Evolutionary conservation across 2,329 filamentous ascomycete species (phyloP).

Genomic region (Aspergillus neoniger): DNA sequence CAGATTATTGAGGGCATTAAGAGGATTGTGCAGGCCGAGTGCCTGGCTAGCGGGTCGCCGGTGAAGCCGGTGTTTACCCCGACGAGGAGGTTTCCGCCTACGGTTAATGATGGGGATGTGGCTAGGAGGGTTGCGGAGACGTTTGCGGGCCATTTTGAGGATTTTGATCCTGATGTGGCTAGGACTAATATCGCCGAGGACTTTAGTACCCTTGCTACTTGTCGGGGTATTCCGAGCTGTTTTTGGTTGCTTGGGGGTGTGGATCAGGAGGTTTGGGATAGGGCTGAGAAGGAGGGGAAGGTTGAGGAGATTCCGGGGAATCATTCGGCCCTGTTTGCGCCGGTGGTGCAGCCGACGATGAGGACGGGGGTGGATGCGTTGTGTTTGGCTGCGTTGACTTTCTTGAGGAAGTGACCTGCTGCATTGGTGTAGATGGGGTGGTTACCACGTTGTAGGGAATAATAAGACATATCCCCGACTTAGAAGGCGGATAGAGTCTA

Average conservation of each 20-base stretch:
- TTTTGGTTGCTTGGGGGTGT: slow-evolving; percentile 62
- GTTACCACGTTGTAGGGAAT: too few species aligned
- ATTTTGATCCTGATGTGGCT: slow-evolving; percentile 35
- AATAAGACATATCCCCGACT: too few species aligned
- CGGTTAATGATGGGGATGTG: slow-evolving; percentile 52
- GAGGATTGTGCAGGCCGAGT: slow-evolving; percentile 61
- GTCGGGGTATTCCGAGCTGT: slow-evolving; percentile 51
- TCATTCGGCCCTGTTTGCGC: slow-evolving; percentile 62
- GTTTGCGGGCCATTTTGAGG: slow-evolving; percentile 52
- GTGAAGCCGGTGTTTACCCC: slow-evolving; percentile 50
- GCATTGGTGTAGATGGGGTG: too few species aligned
- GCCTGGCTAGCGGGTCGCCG: slow-evolving; percentile 52
- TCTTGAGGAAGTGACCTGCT: slow-evolving; percentile 21
- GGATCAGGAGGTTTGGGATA: slow-evolving; percentile 54
- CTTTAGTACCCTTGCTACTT: slow-evolving; percentile 58
- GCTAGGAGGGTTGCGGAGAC: slow-evolving; percentile 48
- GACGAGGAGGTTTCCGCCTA: slow-evolving; percentile 55
- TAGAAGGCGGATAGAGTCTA: too few species aligned
- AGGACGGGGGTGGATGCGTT: slow-evolving; percentile 55
- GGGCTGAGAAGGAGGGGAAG: slow-evolving; percentile 47
- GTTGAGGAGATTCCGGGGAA: slow-evolving; percentile 58
- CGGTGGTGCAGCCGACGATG: slow-evolving; percentile 61
- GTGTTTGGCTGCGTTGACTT: slow-evolving; percentile 53
- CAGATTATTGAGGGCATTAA: slow-evolving; percentile 51
- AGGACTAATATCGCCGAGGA: slow-evolving; percentile 55